phyloP scores from a whole-genome alignment of 1,139 yeast genomes.

The Magnusiomyces magnusii region DNA sequence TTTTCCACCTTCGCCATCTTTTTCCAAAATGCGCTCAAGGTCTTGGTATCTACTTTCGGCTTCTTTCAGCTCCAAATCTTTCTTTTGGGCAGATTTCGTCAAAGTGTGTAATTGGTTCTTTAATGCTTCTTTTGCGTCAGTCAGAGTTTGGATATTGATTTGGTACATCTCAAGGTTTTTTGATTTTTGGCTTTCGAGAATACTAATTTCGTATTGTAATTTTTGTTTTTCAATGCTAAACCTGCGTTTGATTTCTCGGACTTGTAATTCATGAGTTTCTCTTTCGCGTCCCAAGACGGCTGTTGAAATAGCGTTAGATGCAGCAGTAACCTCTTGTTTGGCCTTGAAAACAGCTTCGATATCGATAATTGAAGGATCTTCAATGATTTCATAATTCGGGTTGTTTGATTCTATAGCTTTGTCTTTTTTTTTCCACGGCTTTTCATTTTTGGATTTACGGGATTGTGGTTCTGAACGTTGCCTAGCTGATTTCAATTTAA shows the following conservation, averaged over 20 bases:
- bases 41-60: constrained; percentile 1
- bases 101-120: background rate
- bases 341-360: background rate
- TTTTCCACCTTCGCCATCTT: background rate
- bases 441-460: constrained; percentile 1
- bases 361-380: background rate
- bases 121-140: background rate
- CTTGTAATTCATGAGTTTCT: background rate
- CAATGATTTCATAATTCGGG: background rate
- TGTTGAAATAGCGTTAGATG: background rate
- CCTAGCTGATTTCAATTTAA: too few relatives aligned
- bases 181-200: background rate
- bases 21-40: background rate
- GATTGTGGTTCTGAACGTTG: too few relatives aligned
- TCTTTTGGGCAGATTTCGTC: background rate
- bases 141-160: background rate
- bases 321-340: background rate
- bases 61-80: background rate
- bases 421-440: background rate
- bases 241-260: background rate
- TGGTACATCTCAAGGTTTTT: background rate
- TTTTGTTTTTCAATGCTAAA: background rate
- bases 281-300: background rate
- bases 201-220: background rate
- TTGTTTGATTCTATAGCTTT: background rate